Evolutionary conservation across 805 yeast genomes (phyloP), one percentile per base, ranked within the genome.

Genomic region (Teunomyces kruisii): DNA sequence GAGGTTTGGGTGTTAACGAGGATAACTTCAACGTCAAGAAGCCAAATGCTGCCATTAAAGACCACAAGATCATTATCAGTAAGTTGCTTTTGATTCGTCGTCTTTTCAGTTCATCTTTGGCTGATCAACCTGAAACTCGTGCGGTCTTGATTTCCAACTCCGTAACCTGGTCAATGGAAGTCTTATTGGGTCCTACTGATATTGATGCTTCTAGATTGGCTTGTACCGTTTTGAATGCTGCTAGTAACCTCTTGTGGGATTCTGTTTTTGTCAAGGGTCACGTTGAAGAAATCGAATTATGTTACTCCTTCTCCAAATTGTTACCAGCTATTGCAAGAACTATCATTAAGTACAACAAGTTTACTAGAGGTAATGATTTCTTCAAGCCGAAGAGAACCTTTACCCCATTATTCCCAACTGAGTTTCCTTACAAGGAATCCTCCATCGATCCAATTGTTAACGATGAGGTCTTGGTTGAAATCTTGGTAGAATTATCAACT

Each of bases 391-490:
- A 78, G 64, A 76, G 88, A 66, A 75, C 81, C 0, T 86, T 83
- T 57, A 83, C 88, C 0, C 74, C 72, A 22, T 65, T 88, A 32
- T 90, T 88, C 68, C 96, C 94, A 7, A 71, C 74, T 24, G 62
- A 66, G 12, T 79, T 77, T 55, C 96, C 96, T 13, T 83, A 84
- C 57, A 65, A 67, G 39, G 83, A 80, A 35, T 56, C 73, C 26
- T 80, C 91, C 0, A 78, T 86, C 52, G 96, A 89, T 57, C 84
- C 95, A 0, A 72, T 83, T 36, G 86, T 87, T 14, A 79, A 81
- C 50, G 87, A 84, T 49, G 86, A 82, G 51, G 68, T 75, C 1
- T 71, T 86, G 45, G 88, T 83, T 22, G 97, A 89, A 59, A 72
- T 85, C 2, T 66, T 88, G 43, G 67, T 86, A 33, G 97, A 89